Base-by-base conservation (phyloP, 257 asterid genomes). In the Jaltomata sinuosa region DNA sequence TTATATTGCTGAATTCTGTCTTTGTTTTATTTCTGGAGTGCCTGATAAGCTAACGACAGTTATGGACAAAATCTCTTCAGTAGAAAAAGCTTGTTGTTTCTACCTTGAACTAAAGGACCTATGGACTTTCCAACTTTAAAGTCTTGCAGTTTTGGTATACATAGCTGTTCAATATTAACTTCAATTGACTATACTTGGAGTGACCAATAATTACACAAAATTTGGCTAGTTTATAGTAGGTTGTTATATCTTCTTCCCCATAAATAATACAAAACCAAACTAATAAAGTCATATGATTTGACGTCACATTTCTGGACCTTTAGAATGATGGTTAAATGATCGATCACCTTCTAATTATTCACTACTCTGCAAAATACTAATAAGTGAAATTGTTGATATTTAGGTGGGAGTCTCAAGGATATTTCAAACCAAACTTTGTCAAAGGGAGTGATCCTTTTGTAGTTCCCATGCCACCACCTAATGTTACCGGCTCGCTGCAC, bases 331-430 rank as follows among this genome's bases (percentile, higher is more conserved):
- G 6, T 85, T n/a, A 52, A 55, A 18, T 69, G 50, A 84, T 84
- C 27, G 27, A 84, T 84, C 27, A 27, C 62, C 59, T 55, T 64
- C 67, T 16, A 52, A 22, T 27, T 82, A 52, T 71, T 32, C 27
- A 40, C 72, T 81, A 65, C 22, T 52, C 6, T 81, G 12, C 9
- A n/a, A 72, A 55, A 11, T 65, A 71, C 55, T 22, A 40, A 62
- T 34, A 61, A 36, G 32, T 38, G 72, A 77, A 59, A 67, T 83
- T 64, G 80, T 77, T 92, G 92, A 59, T 83, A 91, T 25, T 65
- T 90, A 96, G 99, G 99, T 96, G 99, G 99, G 99, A 94, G 87
- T 92, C 98, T 87, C 98, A 94, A 89, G 99, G 99, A 55, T 94
- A 93, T 90, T 96, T 96, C 92, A 94, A 92, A 88, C 99, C 99